Conservation (phyloP, 768 basidiomycete species). For the Suillus occidentalis region DNA sequence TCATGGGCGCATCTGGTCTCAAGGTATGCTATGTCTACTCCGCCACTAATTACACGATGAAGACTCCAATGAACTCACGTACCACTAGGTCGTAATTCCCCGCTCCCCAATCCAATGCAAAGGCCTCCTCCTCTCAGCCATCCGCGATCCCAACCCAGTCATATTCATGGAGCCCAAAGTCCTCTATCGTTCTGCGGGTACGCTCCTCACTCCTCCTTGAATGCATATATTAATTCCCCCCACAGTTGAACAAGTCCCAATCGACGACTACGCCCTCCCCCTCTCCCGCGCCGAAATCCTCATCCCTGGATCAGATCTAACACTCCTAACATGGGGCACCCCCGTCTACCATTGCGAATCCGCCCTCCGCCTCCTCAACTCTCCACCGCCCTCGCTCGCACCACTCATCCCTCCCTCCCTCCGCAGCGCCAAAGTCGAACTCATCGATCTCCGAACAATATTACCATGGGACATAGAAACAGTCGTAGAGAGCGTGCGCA, state of each 20-base stretch:
- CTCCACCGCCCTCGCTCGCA: slow-evolving; percentile 65
- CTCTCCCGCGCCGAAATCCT: slow-evolving; percentile 81
- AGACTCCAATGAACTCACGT: neutral
- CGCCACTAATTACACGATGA: neutral
- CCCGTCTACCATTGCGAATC: slow-evolving; percentile 88
- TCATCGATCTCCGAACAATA: slow-evolving; percentile 89
- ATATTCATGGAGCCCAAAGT: slow-evolving; percentile 96
- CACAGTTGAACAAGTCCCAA: slow-evolving; percentile 87
- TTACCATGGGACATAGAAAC: slow-evolving; percentile 87
- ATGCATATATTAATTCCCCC: slow-evolving; percentile 1
- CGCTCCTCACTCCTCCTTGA: neutral
- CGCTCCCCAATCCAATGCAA: slow-evolving; percentile 96
- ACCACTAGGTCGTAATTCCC: slow-evolving; percentile 72
- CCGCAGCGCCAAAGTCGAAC: slow-evolving; percentile 73
- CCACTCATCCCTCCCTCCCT: slow-evolving; percentile 62
- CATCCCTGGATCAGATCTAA: slow-evolving; percentile 76
- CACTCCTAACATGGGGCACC: slow-evolving; percentile 90
- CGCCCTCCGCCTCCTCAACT: slow-evolving; percentile 70
- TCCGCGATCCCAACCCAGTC: slow-evolving; percentile 91
- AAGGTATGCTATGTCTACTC: slow-evolving; percentile 51
- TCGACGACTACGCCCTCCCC: slow-evolving; percentile 84
- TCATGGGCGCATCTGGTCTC: slow-evolving; percentile 85
- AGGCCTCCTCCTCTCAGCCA: slow-evolving; percentile 79
- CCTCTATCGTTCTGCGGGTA: slow-evolving; percentile 86
- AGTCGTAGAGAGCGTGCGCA: slow-evolving; percentile 77